These are phyloP conservation scores for Microsporum canis DNA, from an alignment of 2,329 filamentous ascomycete species.

Conservation along the genomic window DNA sequence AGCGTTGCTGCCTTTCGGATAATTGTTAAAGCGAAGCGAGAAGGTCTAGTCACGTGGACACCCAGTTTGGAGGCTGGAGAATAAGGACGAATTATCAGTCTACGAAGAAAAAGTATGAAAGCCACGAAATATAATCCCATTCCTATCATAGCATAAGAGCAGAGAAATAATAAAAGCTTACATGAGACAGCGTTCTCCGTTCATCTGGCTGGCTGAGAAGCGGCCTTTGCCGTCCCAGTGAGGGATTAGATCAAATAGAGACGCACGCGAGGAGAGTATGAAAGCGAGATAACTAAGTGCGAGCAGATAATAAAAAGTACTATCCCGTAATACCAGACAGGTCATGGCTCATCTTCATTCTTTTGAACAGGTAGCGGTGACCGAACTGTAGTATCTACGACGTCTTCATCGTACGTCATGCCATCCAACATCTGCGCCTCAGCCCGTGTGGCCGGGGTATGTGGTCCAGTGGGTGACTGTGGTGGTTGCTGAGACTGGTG, in stretches of 20 bases:
- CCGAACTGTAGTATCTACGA: conserved; percentile 54
- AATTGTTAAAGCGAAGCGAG: too few relatives aligned
- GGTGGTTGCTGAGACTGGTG: conserved; percentile 36
- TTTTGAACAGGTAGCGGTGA: conserved; percentile 41
- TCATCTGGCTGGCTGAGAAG: not conserved
- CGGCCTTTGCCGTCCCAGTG: not conserved
- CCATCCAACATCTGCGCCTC: conserved; percentile 59
- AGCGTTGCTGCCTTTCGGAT: too few relatives aligned
- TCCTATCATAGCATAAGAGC: not conserved
- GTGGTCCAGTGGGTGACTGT: conserved; percentile 26
- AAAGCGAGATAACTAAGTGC: not conserved
- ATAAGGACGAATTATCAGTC: not conserved
- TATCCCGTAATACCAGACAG: too few relatives aligned
- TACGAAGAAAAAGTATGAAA: not conserved
- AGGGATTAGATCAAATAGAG: not conserved
- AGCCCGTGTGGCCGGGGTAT: conserved; percentile 32
- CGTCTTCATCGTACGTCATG: conserved; percentile 49
- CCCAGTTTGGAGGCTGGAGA: too few relatives aligned
- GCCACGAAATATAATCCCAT: not conserved
- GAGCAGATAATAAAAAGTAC: too few relatives aligned
- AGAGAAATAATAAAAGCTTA: not conserved
- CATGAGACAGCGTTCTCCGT: not conserved
- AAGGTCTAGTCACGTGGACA: too few relatives aligned
- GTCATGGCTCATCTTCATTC: not conserved
- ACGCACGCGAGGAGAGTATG: not conserved